A percentile compares a stretch with the other conserved stretches of the same genome.
phyloP scores from a whole-genome alignment of 805 yeast species.

The Kodamaea kaohsiungensis region DNA sequence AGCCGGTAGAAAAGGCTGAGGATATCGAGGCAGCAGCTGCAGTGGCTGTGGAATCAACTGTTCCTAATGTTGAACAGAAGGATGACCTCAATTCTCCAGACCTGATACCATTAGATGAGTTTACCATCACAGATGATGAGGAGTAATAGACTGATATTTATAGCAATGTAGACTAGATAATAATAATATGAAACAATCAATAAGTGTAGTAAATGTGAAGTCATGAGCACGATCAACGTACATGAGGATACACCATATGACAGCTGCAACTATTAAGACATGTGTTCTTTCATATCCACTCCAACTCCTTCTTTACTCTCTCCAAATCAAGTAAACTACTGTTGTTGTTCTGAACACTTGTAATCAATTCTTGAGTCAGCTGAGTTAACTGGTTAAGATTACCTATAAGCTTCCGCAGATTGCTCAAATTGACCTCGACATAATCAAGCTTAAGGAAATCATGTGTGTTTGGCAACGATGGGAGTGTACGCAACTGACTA shows the following conservation, averaged over 20 bases:
- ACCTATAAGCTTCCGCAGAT: conserved; percentile 34
- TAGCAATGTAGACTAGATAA: background rate
- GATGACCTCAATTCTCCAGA: conserved; percentile 1
- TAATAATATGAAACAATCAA: background rate
- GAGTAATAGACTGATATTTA: background rate
- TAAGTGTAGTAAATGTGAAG: background rate
- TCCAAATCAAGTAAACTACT: conserved; percentile 20
- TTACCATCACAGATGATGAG: conserved; percentile 29
- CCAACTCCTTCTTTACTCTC: conserved; percentile 22
- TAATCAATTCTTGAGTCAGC: conserved; percentile 7
- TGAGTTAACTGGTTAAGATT: conserved; percentile 17
- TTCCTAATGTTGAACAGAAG: conserved; percentile 3
- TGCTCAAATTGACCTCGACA: conserved; percentile 38
- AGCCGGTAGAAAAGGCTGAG: conserved; percentile 19
- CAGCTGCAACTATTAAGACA: too few relatives aligned
- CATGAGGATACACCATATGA: too few relatives aligned
- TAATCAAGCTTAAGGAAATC: conserved; percentile 38
- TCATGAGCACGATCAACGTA: too few relatives aligned
- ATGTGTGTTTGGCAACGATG: conserved; percentile 31
- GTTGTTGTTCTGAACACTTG: conserved; percentile 12
- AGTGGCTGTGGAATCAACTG: background rate
- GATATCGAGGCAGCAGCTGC: conserved; percentile 6
- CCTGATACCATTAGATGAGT: conserved; percentile 26
- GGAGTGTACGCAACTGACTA: conserved; percentile 31
- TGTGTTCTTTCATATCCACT: conserved; percentile 15